Evolutionary conservation across 371 early-diverging fungal species (phyloP).

Genomic region (Fennellomyces sp.): DNA sequence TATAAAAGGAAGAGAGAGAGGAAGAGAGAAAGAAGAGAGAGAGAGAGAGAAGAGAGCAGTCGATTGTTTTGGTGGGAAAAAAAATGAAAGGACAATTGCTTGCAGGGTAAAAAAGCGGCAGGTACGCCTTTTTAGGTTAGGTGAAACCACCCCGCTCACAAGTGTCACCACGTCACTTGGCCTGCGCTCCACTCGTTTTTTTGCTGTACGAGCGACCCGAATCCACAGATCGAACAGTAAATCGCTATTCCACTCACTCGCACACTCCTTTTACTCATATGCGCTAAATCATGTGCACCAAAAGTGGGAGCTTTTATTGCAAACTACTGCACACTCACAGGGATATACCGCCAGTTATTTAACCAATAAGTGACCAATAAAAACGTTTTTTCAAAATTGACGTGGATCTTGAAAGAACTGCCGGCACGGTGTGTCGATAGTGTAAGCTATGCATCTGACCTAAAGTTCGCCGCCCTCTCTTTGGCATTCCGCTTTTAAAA

Average conservation of each 20-base stretch:
- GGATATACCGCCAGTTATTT: not conserved
- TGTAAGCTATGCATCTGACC: no score
- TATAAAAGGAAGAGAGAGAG: not conserved
- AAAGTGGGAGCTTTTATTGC: not conserved
- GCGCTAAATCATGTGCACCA: not conserved
- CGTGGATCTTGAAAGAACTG: no score
- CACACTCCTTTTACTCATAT: not conserved
- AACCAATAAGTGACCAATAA: not conserved
- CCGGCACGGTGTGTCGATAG: no score
- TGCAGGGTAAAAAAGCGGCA: constrained; percentile 3
- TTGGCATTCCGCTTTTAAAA: not conserved
- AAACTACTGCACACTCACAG: not conserved
- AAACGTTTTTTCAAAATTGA: no score
- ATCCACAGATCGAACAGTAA: not conserved
- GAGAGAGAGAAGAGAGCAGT: not conserved
- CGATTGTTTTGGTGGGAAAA: constrained; percentile 9
- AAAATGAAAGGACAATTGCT: constrained; percentile 1
- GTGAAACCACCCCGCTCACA: not conserved
- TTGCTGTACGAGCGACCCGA: not conserved
- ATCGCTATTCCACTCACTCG: not conserved
- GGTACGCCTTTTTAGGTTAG: constrained; percentile 1
- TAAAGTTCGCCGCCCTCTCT: no score
- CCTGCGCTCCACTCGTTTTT: not conserved
- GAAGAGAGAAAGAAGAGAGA: not conserved
- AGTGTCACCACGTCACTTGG: constrained; percentile 6